phyloP scores from a whole-genome alignment of 768 basidiomycete genomes.

The Lactarius sanguifluus region DNA sequence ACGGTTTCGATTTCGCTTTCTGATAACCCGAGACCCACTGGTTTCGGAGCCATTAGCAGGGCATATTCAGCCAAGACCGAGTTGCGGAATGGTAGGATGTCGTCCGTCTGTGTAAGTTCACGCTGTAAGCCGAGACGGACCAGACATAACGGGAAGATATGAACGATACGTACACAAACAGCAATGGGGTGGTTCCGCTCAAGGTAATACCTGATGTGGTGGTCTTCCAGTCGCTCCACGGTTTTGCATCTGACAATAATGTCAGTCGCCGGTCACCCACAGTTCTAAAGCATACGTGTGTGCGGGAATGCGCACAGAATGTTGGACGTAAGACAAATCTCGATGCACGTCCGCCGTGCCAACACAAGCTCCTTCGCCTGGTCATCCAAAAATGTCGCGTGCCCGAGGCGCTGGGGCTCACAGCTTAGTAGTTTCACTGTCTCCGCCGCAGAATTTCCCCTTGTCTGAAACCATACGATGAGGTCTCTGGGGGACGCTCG shows the following conservation, averaged over 20 bases:
- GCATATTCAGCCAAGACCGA: slow-evolving; percentile 78
- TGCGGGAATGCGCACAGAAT: slow-evolving; percentile 49
- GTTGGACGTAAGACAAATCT: slow-evolving; percentile 83
- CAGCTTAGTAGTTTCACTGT: slow-evolving; percentile 60
- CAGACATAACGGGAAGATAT: slow-evolving; percentile 1
- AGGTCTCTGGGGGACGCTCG: background rate
- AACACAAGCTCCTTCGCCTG: slow-evolving; percentile 57
- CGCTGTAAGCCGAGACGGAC: slow-evolving; percentile 20
- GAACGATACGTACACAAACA: slow-evolving; percentile 61
- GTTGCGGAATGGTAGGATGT: slow-evolving; percentile 74
- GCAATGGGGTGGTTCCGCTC: slow-evolving; percentile 62
- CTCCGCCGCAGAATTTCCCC: slow-evolving; percentile 52
- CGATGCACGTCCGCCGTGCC: slow-evolving; percentile 58
- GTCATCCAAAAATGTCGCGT: slow-evolving; percentile 75
- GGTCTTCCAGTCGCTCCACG: slow-evolving; percentile 58
- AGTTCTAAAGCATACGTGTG: background rate
- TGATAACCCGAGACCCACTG: slow-evolving; percentile 66
- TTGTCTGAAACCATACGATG: slow-evolving; percentile 40
- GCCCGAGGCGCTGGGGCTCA: slow-evolving; percentile 68
- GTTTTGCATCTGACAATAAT: slow-evolving; percentile 59
- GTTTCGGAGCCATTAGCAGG: slow-evolving; percentile 68
- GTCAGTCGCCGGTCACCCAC: background rate
- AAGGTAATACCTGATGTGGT: slow-evolving; percentile 72
- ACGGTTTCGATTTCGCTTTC: slow-evolving; percentile 56
- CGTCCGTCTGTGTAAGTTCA: slow-evolving; percentile 65